Percentiles rank a stretch among this genome's conserved stretches.
These are phyloP conservation scores for Oryza australiensis DNA, from an alignment of 176 grass and related monocot species.

Conservation along the genomic window DNA sequence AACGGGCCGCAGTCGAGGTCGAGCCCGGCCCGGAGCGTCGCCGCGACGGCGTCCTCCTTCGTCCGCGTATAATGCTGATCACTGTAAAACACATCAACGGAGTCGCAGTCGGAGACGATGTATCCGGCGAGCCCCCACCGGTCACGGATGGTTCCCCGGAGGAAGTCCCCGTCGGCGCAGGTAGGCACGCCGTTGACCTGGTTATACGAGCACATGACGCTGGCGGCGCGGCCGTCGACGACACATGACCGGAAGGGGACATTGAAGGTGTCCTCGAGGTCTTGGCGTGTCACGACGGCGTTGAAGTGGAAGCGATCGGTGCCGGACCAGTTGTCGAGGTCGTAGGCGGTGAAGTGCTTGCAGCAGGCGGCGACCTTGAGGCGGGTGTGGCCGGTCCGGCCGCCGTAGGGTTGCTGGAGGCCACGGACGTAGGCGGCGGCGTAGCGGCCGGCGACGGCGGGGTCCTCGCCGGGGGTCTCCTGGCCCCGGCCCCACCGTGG, in stretches of 20 bases:
- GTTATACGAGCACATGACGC: conserved; percentile 97
- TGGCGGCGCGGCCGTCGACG: conserved; percentile 48
- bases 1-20: conserved; percentile 85
- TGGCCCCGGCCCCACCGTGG: conserved; percentile 84
- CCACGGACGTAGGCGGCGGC: conserved; percentile 69
- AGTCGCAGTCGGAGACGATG: conserved; percentile 93
- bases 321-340: conserved; percentile 79
- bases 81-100: conserved; percentile 74
- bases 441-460: conserved; percentile 51
- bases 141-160: conserved; percentile 40
- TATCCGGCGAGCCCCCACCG: conserved; percentile 64
- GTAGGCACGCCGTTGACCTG: conserved; percentile 92
- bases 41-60: conserved; percentile 72
- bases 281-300: conserved; percentile 64
- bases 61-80: conserved; percentile 66
- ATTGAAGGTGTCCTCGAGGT: conserved; percentile 90
- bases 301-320: conserved; percentile 82
- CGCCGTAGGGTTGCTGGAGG: conserved; percentile 59
- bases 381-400: conserved; percentile 6
- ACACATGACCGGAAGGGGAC: conserved; percentile 83
- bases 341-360: conserved; percentile 98
- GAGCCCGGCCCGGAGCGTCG: conserved; percentile 66
- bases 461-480: conserved; percentile 92
- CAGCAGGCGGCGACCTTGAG: conserved; percentile 92
- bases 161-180: conserved; percentile 66